Evolutionary conservation across 176 grass and related monocot species (phyloP), one percentile per base, ranked within the genome.

Genomic region (Juncus effusus): DNA sequence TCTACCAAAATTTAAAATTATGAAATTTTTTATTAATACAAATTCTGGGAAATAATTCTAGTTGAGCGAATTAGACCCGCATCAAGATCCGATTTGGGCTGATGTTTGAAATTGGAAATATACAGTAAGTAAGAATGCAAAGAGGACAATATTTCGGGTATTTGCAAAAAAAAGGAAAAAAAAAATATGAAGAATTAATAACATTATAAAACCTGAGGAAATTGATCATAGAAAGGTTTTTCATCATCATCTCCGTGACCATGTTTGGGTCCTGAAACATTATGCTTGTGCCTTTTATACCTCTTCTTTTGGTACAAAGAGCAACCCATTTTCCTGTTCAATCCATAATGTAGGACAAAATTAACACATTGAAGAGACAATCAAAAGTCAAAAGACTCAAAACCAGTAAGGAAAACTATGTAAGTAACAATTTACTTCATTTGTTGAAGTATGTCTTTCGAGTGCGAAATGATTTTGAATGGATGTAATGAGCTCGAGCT

Each of bases 241-340:
- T 99, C 83, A 93, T 99, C 95, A 99, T 99, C 95, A 94, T 99
- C 39, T 99, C 95, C 95, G 93, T 99, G 50, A 88, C 94, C 89
- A 99, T 93, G 81, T 99, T 99, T 74, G 94, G 94, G 61, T 99
- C 94, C 42, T 89, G 91, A 80, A 99, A 99, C 94, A 99, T 99
- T 90, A 83, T 5, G 95, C 86, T 78, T 99, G 95, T 72, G 89
- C 89, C 69, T 90, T 87, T 68, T 90, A 85, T 0, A 85, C 89
- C 2, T 99, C 87, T 51, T 93, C 95, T 73, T 99, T 99, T 1
- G 95, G 95, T 56, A 99, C 95, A 82, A 86, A 84, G 69, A 99
- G 89, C 59, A 99, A 72, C 6, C 86, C 95, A 7, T 80, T 82
- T 80, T 99, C 95, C 95, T 99, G 72, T 79, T 82, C 52, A 0